These are phyloP conservation scores for Suhomyces pyralidae DNA, from an alignment of 805 yeast species.

Conservation along the genomic window DNA sequence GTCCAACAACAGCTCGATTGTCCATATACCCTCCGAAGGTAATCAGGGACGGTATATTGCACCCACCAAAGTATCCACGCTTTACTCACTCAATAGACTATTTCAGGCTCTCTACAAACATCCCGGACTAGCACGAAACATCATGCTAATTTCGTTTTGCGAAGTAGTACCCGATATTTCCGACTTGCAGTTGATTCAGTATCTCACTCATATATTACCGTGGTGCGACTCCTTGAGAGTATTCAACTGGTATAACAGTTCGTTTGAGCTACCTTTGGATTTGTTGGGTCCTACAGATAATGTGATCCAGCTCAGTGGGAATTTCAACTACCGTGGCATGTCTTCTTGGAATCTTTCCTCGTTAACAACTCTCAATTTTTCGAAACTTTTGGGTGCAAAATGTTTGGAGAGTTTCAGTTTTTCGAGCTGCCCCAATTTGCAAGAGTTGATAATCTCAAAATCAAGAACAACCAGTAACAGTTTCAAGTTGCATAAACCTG, in stretches of 20 bases:
- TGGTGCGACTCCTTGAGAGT: conserved; percentile 5
- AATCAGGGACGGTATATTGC: background rate
- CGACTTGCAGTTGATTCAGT: conserved; percentile 5
- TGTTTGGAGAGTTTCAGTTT: background rate
- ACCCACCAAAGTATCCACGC: conserved; percentile 6
- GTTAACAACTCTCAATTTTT: conserved; percentile 1
- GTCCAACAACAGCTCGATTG: background rate
- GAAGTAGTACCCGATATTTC: conserved; percentile 10
- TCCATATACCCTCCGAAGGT: background rate
- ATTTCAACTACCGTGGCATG: background rate
- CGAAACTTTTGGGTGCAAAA: conserved; percentile 2
- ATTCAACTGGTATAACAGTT: conserved; percentile 6
- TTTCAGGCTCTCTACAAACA: conserved; percentile 6
- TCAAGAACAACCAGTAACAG: background rate
- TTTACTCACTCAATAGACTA: conserved; percentile 12
- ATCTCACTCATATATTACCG: conserved; percentile 4
- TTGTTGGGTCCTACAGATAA: background rate
- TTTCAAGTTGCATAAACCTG: conserved; percentile 1
- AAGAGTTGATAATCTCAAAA: conserved; percentile 4
- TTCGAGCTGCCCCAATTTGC: background rate
- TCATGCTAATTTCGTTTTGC: conserved; percentile 5
- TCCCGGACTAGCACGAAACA: background rate
- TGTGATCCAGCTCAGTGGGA: conserved; percentile 5
- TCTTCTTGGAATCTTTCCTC: background rate
- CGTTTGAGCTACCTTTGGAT: conserved; percentile 4